Evolutionary conservation across 257 asterid genomes (phyloP).

Genomic region (Plantago ovata): DNA sequence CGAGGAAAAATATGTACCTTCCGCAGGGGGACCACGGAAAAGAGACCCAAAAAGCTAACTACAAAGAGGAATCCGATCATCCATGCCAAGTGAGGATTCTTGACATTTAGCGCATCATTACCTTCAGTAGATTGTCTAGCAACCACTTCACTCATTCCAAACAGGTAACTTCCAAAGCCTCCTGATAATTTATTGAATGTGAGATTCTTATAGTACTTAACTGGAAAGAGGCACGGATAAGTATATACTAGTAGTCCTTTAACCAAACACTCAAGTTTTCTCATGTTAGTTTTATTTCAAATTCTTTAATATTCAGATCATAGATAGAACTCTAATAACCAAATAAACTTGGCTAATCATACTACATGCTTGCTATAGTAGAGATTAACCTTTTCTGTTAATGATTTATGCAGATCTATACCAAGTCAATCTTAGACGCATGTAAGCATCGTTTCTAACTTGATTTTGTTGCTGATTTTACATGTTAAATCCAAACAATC

Average conservation of each 20-base stretch:
- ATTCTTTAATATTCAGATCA: too few relatives aligned
- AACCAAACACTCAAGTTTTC: background rate
- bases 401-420: too few relatives aligned
- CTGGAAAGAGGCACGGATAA: background rate
- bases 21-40: conserved; percentile 84
- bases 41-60: conserved; percentile 91
- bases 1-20: conserved; percentile 45
- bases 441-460: too few relatives aligned
- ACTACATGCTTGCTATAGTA: too few relatives aligned
- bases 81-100: conserved; percentile 78
- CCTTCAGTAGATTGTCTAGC: conserved; percentile 66
- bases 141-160: conserved; percentile 76
- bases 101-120: conserved; percentile 35
- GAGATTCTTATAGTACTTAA: background rate
- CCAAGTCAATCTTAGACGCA: too few relatives aligned
- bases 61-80: conserved; percentile 87
- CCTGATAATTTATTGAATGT: conserved; percentile 43
- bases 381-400: too few relatives aligned
- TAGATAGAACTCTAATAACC: too few relatives aligned
- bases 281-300: background rate
- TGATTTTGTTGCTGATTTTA: too few relatives aligned
- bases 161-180: conserved; percentile 91
- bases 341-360: too few relatives aligned
- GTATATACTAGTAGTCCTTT: background rate
- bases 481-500: background rate